These are phyloP conservation scores for Lactuca sativa DNA, from an alignment of 129 eudicot species.

Conservation along the genomic window DNA sequence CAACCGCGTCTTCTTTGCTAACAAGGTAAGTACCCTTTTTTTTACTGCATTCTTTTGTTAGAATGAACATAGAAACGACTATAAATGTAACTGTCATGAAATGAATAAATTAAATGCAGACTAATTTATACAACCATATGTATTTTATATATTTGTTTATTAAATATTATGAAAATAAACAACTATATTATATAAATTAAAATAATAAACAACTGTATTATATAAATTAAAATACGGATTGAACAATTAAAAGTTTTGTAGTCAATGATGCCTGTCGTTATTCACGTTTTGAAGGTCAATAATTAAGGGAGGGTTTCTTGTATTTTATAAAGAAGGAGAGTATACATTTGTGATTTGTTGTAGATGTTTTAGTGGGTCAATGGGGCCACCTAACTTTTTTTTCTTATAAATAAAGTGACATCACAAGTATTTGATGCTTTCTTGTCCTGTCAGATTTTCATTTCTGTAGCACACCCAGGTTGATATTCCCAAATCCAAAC, in stretches of 20 bases:
- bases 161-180: too few species aligned
- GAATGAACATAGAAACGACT: not conserved
- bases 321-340: not conserved
- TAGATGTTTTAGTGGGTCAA: not conserved
- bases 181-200: too few species aligned
- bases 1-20: constrained; percentile 77
- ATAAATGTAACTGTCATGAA: not conserved
- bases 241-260: not conserved
- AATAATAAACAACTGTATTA: too few species aligned
- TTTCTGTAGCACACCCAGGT: not conserved
- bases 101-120: not conserved
- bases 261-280: constrained; percentile 2
- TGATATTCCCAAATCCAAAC: too few species aligned
- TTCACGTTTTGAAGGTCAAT: constrained; percentile 18
- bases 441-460: not conserved
- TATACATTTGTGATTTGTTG: not conserved
- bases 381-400: not conserved
- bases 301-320: not conserved
- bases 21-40: constrained; percentile 49
- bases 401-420: not conserved
- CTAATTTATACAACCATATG: too few species aligned
- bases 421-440: not conserved
- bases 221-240: too few species aligned
- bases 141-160: too few species aligned
- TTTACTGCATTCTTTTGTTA: not conserved